These are phyloP conservation scores for Asparagopsis taxiformis DNA, from an alignment of 31 red algal genomes.

Conservation along the genomic window DNA sequence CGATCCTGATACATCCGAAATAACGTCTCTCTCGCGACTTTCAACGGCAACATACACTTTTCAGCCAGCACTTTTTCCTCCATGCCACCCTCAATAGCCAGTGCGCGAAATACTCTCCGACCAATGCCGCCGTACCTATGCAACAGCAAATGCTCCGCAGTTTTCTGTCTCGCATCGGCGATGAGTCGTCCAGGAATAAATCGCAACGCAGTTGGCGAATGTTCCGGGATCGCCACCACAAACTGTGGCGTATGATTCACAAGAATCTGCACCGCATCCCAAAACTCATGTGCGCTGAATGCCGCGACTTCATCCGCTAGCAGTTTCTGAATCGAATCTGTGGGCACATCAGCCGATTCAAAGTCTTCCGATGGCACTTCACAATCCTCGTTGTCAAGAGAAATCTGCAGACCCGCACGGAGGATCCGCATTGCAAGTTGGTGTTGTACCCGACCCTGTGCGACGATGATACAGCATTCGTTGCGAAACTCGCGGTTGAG, in stretches of 20 bases:
- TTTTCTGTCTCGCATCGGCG: slow-evolving; percentile 33
- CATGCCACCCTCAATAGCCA: slow-evolving; percentile 62
- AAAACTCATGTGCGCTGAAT: slow-evolving; percentile 29
- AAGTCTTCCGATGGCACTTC: slow-evolving; percentile 45
- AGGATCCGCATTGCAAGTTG: slow-evolving; percentile 22
- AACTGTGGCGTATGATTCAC: slow-evolving; percentile 34
- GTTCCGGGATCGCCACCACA: slow-evolving; percentile 35
- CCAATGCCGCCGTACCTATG: slow-evolving; percentile 25
- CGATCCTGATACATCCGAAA: slow-evolving; percentile 58
- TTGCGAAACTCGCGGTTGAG: slow-evolving; percentile 55
- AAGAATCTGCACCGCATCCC: slow-evolving; percentile 43
- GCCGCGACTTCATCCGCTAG: slow-evolving; percentile 22
- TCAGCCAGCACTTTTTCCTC: slow-evolving; percentile 56
- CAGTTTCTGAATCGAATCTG: slow-evolving; percentile 31
- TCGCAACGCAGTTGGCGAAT: slow-evolving; percentile 23
- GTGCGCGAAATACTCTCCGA: slow-evolving; percentile 34
- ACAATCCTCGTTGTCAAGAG: slow-evolving; percentile 48
- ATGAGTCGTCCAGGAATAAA: slow-evolving; percentile 56
- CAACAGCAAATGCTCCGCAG: slow-evolving; percentile 30
- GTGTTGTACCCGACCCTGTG: background rate
- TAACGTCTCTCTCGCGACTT: slow-evolving; percentile 37
- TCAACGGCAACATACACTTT: slow-evolving; percentile 55
- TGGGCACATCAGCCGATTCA: slow-evolving; percentile 41
- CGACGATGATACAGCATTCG: slow-evolving; percentile 41
- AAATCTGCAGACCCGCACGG: slow-evolving; percentile 38